Percentiles rank a stretch among this genome's conserved stretches.
Evolutionary conservation across 305 asterid genomes (phyloP).

Genomic region (Solanum hybrid): DNA sequence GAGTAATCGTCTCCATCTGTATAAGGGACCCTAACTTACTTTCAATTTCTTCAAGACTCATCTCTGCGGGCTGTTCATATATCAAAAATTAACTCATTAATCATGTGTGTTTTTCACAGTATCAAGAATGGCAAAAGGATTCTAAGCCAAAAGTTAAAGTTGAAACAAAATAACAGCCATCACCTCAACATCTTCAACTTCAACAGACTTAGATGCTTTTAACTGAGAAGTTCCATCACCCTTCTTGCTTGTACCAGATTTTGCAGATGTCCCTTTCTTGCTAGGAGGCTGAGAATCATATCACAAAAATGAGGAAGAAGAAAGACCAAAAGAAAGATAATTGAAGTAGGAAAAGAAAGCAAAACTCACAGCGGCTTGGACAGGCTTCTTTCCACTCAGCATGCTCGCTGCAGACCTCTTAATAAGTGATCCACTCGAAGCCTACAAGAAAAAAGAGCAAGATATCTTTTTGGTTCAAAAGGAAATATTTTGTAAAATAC

Average conservation of each 20-base stretch:
- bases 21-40: slow-evolving; percentile 81
- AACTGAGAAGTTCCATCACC: slow-evolving; percentile 62
- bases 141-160: not conserved
- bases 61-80: slow-evolving; percentile 69
- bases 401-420: slow-evolving; percentile 96
- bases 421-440: slow-evolving; percentile 53
- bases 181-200: slow-evolving; percentile 93
- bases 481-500: not conserved
- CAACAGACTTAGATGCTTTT: slow-evolving; percentile 58
- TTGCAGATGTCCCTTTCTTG: slow-evolving; percentile 62
- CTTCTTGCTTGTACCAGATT: slow-evolving; percentile 59
- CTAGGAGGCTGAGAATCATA: slow-evolving; percentile 49
- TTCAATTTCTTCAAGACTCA: slow-evolving; percentile 98
- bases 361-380: slow-evolving; percentile 63
- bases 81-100: slow-evolving; percentile 8
- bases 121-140: not conserved
- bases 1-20: slow-evolving; percentile 71
- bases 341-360: not conserved
- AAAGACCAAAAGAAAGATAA: not conserved
- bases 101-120: not conserved
- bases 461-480: not conserved
- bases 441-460: slow-evolving; percentile 36
- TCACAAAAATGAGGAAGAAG: not conserved
- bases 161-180: slow-evolving; percentile 6
- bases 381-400: slow-evolving; percentile 89